Percentiles rank a stretch among this genome's conserved stretches.
Conservation (phyloP, 2,329 filamentous ascomycete species). For the Alternaria ethzedia region DNA sequence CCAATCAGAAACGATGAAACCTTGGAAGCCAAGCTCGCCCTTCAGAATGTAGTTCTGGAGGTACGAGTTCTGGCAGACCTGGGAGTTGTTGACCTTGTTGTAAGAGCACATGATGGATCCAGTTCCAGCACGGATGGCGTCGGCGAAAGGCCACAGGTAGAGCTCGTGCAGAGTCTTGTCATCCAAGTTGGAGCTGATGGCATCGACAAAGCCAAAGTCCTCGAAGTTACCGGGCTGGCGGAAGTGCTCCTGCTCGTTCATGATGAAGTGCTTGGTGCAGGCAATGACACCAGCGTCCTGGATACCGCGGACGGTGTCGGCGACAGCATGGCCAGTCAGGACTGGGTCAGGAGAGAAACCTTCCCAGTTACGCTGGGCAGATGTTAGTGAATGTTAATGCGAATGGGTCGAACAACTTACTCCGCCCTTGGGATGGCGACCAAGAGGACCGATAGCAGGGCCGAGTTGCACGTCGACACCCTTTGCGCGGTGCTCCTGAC, state of each 20-base stretch:
- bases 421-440: slow-evolving; percentile 70
- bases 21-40: slow-evolving; percentile 77
- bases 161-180: slow-evolving; percentile 69
- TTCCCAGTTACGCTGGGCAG: slow-evolving; percentile 37
- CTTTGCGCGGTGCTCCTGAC: slow-evolving; percentile 74
- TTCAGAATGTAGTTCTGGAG: slow-evolving; percentile 78
- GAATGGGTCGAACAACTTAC: slow-evolving; percentile 42
- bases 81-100: slow-evolving; percentile 81
- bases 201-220: slow-evolving; percentile 67
- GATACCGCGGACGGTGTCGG: slow-evolving; percentile 77
- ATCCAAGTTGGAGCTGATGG: slow-evolving; percentile 66
- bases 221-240: slow-evolving; percentile 66
- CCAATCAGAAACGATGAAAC: slow-evolving; percentile 71
- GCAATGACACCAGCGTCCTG: slow-evolving; percentile 84
- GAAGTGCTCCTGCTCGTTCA: slow-evolving; percentile 69
- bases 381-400: slow-evolving; percentile 5
- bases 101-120: slow-evolving; percentile 67
- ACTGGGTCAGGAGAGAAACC: slow-evolving; percentile 75
- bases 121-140: slow-evolving; percentile 58
- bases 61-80: slow-evolving; percentile 79
- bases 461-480: slow-evolving; percentile 78
- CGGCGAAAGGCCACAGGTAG: slow-evolving; percentile 66
- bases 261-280: slow-evolving; percentile 69
- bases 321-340: slow-evolving; percentile 74
- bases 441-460: slow-evolving; percentile 77